Evolutionary conservation across 2,329 filamentous ascomycete genomes (phyloP).

Genomic region (Stenocarpella maydis): DNA sequence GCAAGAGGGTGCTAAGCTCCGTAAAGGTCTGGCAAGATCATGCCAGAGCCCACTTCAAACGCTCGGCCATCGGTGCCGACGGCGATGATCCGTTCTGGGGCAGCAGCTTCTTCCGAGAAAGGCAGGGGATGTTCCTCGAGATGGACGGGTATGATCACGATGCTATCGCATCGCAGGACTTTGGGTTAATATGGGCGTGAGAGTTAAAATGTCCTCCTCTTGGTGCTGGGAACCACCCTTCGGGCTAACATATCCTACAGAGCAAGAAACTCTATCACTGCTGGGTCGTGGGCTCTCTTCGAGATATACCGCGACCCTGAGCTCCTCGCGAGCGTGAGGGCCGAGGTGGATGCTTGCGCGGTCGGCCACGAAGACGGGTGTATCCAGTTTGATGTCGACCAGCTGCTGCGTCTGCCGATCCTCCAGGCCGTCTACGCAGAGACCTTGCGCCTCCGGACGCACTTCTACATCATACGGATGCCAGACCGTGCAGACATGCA

Average conservation of each 20-base stretch:
- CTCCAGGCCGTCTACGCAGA: slow-evolving; percentile 43
- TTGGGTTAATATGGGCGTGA: not conserved
- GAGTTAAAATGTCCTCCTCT: rapidly evolving
- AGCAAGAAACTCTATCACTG: not conserved
- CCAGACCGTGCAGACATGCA: slow-evolving; percentile 35
- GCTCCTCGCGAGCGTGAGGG: not conserved
- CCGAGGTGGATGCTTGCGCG: not conserved
- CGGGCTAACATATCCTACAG: not conserved
- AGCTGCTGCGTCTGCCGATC: slow-evolving; percentile 39
- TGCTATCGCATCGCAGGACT: not conserved
- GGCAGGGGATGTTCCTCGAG: not conserved
- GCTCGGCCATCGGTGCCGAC: not conserved
- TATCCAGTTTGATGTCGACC: slow-evolving; percentile 9
- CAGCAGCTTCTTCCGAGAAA: not conserved
- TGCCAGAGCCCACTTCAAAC: not conserved
- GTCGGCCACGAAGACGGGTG: not conserved
- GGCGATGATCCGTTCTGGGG: slow-evolving; percentile 6
- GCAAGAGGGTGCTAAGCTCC: not conserved
- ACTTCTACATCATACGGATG: slow-evolving; percentile 44
- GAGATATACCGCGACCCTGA: not conserved
- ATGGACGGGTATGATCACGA: not conserved
- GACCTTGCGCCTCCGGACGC: slow-evolving; percentile 42
- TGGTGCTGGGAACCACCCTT: no score
- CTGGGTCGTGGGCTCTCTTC: not conserved
- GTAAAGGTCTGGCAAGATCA: not conserved